Base-by-base conservation (phyloP, 306 rosid species). In the Trifolium fragiferum region DNA sequence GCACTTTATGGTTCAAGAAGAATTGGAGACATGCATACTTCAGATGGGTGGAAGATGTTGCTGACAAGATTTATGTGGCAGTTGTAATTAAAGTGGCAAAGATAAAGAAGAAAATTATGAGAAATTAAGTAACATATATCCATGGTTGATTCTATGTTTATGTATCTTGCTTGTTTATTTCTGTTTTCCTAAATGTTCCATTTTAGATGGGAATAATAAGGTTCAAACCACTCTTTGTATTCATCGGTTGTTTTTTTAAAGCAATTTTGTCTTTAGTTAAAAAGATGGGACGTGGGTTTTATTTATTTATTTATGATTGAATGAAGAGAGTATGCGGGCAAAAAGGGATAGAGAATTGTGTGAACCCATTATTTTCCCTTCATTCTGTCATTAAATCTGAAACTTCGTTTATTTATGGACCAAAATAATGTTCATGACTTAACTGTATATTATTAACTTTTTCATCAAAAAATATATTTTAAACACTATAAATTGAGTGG, bases 21-120 rank as follows among this genome's bases (percentile, higher is more conserved):
- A 76, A 37, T 4, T 76, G 74, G 80, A 76, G 80, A 13, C 74
- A 66, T 53, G 74, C 74, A 25, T 76, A 54, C 67, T 76, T 76
- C 47, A 76, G 67, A 54, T 66, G 80, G 80, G 74, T 40, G 33
- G 74, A 76, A 76, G 66, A 76, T 76, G n/a, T 20, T 49, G 64
- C 30, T 1, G 78, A 75, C 7, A 5, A 46, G 0, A 64, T 75
- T 50, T 75, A 75, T 66, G 68, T 76, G 21, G 4, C 47, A 66
- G 2, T 18, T 43, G 67, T 6, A 12, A n/a, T 76, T 10, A 40
- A 66, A 41, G 1, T 53, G 18, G 59, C 59, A 16, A 41, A 54
- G 16, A 5, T 63, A 9, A 63, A 75, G 65, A 63, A 63, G 46
- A 4, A 23, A 8, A 37, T 54, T 59, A 8, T 10, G 57, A 65